Evolutionary conservation across 306 rosid species (phyloP).

Genomic region (Medicago lupulina): DNA sequence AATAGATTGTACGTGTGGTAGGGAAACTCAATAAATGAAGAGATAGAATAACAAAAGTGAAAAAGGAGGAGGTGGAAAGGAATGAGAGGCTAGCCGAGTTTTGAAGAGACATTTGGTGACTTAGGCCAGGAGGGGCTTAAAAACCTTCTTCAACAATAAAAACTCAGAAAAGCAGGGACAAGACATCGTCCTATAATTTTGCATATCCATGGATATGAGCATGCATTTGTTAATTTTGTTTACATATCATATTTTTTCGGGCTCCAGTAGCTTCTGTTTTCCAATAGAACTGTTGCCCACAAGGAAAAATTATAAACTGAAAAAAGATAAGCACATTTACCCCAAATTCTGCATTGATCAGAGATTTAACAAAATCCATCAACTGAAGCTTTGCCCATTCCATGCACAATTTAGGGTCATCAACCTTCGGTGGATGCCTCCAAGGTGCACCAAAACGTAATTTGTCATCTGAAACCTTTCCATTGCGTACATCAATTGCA

Average conservation of each 20-base stretch:
- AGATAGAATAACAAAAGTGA: neutral
- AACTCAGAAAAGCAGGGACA: neutral
- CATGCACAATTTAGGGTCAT: constrained; percentile 58
- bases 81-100: neutral
- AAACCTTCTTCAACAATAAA: neutral
- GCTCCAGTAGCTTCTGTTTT: constrained; percentile 4
- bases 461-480: constrained; percentile 70
- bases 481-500: constrained; percentile 67
- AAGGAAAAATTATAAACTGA: constrained; percentile 7
- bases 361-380: constrained; percentile 85
- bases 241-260: neutral
- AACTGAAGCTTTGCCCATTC: constrained; percentile 92
- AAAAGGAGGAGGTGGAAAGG: neutral
- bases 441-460: constrained; percentile 97
- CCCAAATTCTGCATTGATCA: constrained; percentile 83
- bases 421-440: constrained; percentile 87
- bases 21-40: neutral
- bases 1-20: neutral
- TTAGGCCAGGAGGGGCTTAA: neutral
- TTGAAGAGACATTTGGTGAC: neutral
- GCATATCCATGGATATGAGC: neutral
- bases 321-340: constrained; percentile 53
- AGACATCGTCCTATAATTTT: constrained; percentile 22
- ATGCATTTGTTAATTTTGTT: neutral
- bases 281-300: constrained; percentile 19